Conservation (phyloP, 1,284 basidiomycete genomes). For the Anthracocystis walkeri region DNA sequence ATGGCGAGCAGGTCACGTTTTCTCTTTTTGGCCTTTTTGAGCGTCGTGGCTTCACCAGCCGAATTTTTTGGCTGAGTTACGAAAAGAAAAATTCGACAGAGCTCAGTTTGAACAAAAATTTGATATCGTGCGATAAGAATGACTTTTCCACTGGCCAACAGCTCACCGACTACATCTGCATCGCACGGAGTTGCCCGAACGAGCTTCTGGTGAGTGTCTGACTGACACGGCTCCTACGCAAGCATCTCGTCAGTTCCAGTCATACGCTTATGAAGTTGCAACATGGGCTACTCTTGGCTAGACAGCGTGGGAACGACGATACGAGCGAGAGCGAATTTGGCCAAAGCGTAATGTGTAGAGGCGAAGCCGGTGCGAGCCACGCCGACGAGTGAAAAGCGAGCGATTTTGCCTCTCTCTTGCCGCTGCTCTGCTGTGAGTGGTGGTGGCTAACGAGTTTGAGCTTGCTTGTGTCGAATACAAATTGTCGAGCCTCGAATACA, state of each 20-base stretch:
- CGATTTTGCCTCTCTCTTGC: constrained; percentile 6
- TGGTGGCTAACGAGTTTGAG: neutral
- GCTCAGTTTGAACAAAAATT: neutral
- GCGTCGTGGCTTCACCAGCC: neutral
- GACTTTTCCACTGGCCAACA: too few species aligned
- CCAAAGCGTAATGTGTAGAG: neutral
- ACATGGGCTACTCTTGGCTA: neutral
- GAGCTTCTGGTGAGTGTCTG: too few species aligned
- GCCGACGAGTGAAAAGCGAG: constrained; percentile 1
- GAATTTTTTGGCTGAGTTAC: constrained; percentile 6
- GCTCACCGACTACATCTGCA: too few species aligned
- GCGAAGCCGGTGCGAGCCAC: neutral
- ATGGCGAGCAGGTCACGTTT: constrained; percentile 50
- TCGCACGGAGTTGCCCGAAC: neutral
- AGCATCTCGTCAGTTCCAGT: neutral
- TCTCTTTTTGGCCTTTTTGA: neutral
- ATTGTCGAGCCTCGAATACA: neutral
- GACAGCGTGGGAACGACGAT: neutral
- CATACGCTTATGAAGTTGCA: neutral
- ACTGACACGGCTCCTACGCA: too few species aligned
- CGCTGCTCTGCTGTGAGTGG: neutral
- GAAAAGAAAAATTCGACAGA: constrained; percentile 9
- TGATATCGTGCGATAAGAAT: constrained; percentile 6
- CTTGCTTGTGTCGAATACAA: constrained; percentile 5
- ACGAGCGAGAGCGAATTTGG: constrained; percentile 17